Conservation (phyloP, 1,284 basidiomycete species). For the Leccinum fallax region DNA sequence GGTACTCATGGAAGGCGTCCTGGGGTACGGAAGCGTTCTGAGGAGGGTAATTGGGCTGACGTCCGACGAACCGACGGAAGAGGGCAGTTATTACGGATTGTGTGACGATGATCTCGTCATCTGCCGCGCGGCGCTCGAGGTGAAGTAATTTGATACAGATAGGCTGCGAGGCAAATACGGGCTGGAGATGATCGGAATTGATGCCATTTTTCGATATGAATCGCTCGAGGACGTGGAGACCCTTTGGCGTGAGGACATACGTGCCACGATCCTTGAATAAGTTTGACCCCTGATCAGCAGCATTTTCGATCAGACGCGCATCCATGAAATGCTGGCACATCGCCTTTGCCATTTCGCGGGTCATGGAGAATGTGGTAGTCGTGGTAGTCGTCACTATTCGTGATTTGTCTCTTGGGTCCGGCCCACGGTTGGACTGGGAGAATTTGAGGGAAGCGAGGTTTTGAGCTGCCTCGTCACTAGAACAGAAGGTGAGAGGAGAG, state of each 20-base stretch:
- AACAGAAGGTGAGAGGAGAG: slow-evolving; percentile 20
- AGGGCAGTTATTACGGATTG: slow-evolving; percentile 92
- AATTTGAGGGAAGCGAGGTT: slow-evolving; percentile 98
- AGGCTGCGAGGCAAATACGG: slow-evolving; percentile 90
- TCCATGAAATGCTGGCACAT: slow-evolving; percentile 99
- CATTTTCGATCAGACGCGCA: slow-evolving; percentile 95
- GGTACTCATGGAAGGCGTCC: slow-evolving; percentile 76
- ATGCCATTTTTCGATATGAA: slow-evolving; percentile 99
- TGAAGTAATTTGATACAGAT: slow-evolving; percentile 99
- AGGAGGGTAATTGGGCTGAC: slow-evolving; percentile 75
- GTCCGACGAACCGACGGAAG: slow-evolving; percentile 93
- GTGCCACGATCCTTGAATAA: slow-evolving; percentile 98
- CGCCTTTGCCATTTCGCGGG: slow-evolving; percentile 97
- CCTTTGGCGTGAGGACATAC: slow-evolving; percentile 95
- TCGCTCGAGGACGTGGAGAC: slow-evolving; percentile 96
- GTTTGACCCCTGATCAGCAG: slow-evolving; percentile 83
- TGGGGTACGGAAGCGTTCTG: slow-evolving; percentile 45
- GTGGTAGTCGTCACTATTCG: slow-evolving; percentile 99
- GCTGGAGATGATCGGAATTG: slow-evolving; percentile 88
- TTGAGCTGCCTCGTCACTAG: slow-evolving; percentile 92
- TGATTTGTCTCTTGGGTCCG: slow-evolving; percentile 96
- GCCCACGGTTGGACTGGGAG: slow-evolving; percentile 96
- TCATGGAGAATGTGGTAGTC: slow-evolving; percentile 99
- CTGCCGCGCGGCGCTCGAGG: slow-evolving; percentile 87
- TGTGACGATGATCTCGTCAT: slow-evolving; percentile 98